Evolutionary conservation across 2,329 filamentous ascomycete species (phyloP).

Genomic region (Harringtonia lauricola): DNA sequence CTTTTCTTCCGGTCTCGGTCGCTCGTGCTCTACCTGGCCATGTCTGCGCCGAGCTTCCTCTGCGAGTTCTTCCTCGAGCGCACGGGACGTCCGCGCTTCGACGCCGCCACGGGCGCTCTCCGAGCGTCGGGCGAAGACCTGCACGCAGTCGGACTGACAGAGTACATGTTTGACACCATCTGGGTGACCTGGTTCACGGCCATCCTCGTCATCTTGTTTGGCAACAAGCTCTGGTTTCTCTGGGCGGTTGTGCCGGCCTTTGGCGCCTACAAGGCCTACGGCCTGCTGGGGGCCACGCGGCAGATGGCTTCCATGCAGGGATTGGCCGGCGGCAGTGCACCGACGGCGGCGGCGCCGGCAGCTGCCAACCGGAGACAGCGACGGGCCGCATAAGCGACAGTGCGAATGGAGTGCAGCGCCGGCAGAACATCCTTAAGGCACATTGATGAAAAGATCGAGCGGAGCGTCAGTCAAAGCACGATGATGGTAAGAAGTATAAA

Average conservation of each 20-base stretch:
- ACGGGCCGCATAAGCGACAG: constrained; percentile 31
- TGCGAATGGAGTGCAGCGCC: not conserved
- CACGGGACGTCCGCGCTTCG: constrained; percentile 68
- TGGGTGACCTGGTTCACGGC: constrained; percentile 87
- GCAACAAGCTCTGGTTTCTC: constrained; percentile 60
- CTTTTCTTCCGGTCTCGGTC: constrained; percentile 55
- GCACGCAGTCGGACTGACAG: constrained; percentile 75
- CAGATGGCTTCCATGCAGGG: constrained; percentile 39
- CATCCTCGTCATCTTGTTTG: constrained; percentile 61
- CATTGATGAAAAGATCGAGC: too few relatives aligned
- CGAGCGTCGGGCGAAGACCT: constrained; percentile 78
- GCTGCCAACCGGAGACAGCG: constrained; percentile 41
- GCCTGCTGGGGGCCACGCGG: constrained; percentile 41
- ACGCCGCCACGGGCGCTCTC: constrained; percentile 52
- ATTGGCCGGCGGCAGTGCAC: constrained; percentile 26
- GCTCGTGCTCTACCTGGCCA: constrained; percentile 54
- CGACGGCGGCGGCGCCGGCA: constrained; percentile 15
- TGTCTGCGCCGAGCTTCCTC: constrained; percentile 63
- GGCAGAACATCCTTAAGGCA: too few relatives aligned
- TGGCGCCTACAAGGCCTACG: constrained; percentile 40
- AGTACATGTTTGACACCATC: constrained; percentile 95
- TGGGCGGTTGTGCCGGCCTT: constrained; percentile 46
- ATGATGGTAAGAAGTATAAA: too few relatives aligned
- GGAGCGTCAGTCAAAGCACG: too few relatives aligned
- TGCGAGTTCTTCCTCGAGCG: constrained; percentile 82